Evolutionary conservation across 371 early-diverging fungal species (phyloP).

Genomic region (Nematocida ironsii): DNA sequence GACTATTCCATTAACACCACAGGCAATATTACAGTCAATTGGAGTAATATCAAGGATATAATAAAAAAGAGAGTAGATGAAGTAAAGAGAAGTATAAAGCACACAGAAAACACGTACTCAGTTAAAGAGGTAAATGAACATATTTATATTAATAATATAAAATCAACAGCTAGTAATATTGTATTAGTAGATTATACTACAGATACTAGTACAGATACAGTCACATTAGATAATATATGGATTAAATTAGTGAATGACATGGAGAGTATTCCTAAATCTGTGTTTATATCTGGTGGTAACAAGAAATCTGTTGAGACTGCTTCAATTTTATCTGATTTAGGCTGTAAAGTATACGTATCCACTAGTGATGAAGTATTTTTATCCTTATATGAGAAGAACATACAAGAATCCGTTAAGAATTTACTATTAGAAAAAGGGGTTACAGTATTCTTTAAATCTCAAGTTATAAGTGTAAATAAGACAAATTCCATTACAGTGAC

Average conservation of each 20-base stretch:
- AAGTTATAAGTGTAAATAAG: not conserved
- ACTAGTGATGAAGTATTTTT: not conserved
- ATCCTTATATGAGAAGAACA: constrained; percentile 10
- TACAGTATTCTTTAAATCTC: not conserved
- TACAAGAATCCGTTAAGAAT: constrained; percentile 15
- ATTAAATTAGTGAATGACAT: constrained; percentile 5
- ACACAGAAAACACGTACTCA: not conserved
- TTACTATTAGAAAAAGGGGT: constrained; percentile 32
- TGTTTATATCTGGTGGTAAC: not conserved
- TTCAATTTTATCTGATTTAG: constrained; percentile 44
- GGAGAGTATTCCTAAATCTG: constrained; percentile 14
- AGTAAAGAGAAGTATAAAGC: not conserved
- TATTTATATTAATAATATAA: constrained; percentile 9
- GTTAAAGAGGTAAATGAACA: not conserved
- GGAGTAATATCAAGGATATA: not conserved
- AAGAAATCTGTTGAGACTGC: constrained; percentile 38
- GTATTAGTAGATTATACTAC: constrained; percentile 2
- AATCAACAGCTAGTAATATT: not conserved
- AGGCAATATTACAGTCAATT: not conserved
- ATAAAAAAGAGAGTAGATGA: constrained; percentile 4
- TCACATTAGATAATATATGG: constrained; percentile 25
- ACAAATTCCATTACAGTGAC: not conserved
- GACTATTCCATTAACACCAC: not conserved
- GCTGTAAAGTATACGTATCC: constrained; percentile 37
- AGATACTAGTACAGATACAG: not conserved